Base-by-base conservation (phyloP, 2,329 filamentous ascomycete species). In the Diplodia seriata region DNA sequence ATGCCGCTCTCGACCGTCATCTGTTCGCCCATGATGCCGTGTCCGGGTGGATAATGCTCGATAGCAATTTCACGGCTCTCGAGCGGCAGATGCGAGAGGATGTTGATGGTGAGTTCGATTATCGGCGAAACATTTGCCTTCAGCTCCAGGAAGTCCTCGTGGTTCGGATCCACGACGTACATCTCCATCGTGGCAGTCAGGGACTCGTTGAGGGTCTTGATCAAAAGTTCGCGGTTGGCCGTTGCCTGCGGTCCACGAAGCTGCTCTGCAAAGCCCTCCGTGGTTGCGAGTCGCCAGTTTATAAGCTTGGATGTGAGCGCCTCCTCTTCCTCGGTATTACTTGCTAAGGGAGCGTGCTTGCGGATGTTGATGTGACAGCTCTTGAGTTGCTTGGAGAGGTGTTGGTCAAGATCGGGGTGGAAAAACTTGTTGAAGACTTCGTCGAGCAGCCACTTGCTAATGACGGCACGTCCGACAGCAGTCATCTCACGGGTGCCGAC, bases 401-500 rank as follows among this genome's bases (percentile, higher is more conserved):
- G 84, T 0, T 87, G 84, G 64, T 97, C 93, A 14, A 99, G 85
- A 11, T 90, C 90, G 0, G 95, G 95, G 76, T 99, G 95, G 81
- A 99, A 98, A 79, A 91, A 94, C 66, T 90, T 90, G 77, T 96
- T 90, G 77, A 98, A 97, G 53, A 98, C 87, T 75, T 97, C 92
- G 56, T 97, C 92, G 29, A 94, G 89, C 6, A 99, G 82, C 93
- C 94, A 99, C 69, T 90, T 88, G 33, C 91, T 91, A 72, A 99
- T 93, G 71, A 94, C 89, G 14, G 94, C 93, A 66, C 94, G 89
- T 18, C 95, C 95, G 29, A 97, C 91, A 5, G 94, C 94, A 7
- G 93, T 98, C 95, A 99, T 99, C 79, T 99, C 95, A 78, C 97
- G 94, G 76, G 94, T 97, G 70, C 94, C 95, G 11, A 90, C 93